Evolutionary conservation across 164 flowering plant species (phyloP).

Genomic region (Annona squamosa): DNA sequence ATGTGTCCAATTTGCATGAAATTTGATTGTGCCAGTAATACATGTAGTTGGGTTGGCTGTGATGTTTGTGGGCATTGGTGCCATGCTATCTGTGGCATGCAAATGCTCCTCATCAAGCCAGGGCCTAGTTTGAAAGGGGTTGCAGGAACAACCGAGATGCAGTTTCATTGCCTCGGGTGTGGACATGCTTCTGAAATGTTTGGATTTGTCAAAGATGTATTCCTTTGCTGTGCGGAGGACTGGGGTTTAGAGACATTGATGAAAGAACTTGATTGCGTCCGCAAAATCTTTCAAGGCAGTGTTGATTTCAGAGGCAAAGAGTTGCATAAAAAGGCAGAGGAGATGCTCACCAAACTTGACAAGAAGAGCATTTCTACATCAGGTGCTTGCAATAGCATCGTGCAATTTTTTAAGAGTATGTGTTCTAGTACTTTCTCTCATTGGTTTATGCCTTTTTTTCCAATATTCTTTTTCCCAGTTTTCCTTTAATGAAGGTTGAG

Average conservation of each 20-base stretch:
- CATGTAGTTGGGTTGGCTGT: slow-evolving; percentile 99
- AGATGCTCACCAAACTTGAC: slow-evolving; percentile 51
- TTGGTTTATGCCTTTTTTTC: neutral
- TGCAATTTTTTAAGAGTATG: slow-evolving; percentile 74
- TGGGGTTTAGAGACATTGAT: slow-evolving; percentile 67
- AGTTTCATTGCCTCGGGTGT: slow-evolving; percentile 83
- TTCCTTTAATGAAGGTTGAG: neutral
- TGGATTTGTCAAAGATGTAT: slow-evolving; percentile 94
- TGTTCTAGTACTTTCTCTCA: slow-evolving; percentile 10
- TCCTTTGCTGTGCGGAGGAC: slow-evolving; percentile 56
- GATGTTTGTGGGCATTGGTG: slow-evolving; percentile 96
- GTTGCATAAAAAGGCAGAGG: slow-evolving; percentile 51
- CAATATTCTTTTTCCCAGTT: neutral
- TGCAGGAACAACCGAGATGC: slow-evolving; percentile 64
- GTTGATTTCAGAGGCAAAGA: slow-evolving; percentile 70
- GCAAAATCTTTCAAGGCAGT: slow-evolving; percentile 69
- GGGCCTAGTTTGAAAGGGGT: slow-evolving; percentile 65
- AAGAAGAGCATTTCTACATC: slow-evolving; percentile 43
- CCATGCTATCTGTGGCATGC: slow-evolving; percentile 81
- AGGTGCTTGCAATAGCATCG: slow-evolving; percentile 57
- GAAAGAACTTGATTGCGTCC: slow-evolving; percentile 83
- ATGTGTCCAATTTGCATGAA: slow-evolving; percentile 88
- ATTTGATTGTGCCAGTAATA: slow-evolving; percentile 79
- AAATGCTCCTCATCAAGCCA: slow-evolving; percentile 61
- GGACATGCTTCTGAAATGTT: slow-evolving; percentile 92